Base-by-base conservation (phyloP, 345 rosid species). In the Euphorbia lathyris region DNA sequence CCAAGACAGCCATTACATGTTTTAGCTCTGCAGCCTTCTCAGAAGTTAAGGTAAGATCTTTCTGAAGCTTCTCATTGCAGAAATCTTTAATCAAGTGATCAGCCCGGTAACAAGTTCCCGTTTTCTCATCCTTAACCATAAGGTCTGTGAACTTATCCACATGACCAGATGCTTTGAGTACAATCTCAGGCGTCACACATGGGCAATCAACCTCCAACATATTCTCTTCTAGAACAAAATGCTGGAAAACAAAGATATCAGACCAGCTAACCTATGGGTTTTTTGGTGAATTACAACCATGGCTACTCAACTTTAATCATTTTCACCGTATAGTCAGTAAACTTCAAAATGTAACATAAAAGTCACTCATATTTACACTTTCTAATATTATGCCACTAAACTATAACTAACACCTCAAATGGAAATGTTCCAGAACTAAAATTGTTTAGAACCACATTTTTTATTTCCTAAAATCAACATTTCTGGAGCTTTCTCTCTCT, bases 141-240 rank as follows among this genome's bases (percentile, higher is more conserved):
- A 91, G 97, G 82, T 94, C 98, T 23, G 97, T 91, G 78, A 94
- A 91, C 78, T 91, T 94, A 78, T 94, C 98, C 19, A 94, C 97
- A 61, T 94, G 98, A 34, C 99, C 97, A 16, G 99, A 94, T 7
- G 98, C 98, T 85, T 90, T 94, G 32, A 91, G 85, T 48, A 94
- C 96, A 78, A 82, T 81, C 82, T 94, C 98, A 2, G 97, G 98
- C 7, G 98, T 94, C 78, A 94, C 97, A 75, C 97, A 88, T 3
- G 98, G 96, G 76, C 97, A 90, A 70, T 90, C 96, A 63, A 91
- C 96, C 79, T 94, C 98, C 61, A 91, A 77, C 97, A 94, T 94
- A 73, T 90, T 84, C 85, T 94, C 98, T 82, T 91, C 96, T 0
- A 86, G 91, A 57, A 91, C 84, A 76, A 94, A 94, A 83, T 94